A percentile compares a stretch with the other conserved stretches of the same genome.
phyloP scores from a whole-genome alignment of 208 protist genomes.

The Sergeia podlipaevii region DNA sequence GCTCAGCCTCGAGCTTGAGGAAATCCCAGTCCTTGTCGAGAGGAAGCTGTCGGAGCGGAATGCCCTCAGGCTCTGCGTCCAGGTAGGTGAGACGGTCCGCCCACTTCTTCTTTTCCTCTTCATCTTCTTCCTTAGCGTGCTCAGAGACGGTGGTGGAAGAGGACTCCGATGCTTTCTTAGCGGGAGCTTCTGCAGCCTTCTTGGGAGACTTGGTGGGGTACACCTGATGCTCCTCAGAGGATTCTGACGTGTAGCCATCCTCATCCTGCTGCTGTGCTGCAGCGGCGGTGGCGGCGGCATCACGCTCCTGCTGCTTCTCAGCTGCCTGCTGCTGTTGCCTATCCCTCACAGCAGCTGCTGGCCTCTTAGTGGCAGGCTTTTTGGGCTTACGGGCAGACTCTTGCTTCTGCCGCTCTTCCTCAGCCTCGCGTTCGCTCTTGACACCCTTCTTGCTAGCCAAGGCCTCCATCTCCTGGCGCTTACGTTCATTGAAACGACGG shows the following conservation, averaged over 20 bases:
- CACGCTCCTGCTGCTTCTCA: neutral
- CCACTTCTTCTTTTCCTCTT: constrained; percentile 15
- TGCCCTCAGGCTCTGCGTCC: constrained; percentile 20
- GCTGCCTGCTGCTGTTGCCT: constrained; percentile 14
- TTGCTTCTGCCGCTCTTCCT: constrained; percentile 7
- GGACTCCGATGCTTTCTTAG: too few relatives aligned
- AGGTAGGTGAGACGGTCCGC: constrained; percentile 18
- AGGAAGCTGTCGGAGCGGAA: constrained; percentile 20
- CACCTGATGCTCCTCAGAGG: neutral
- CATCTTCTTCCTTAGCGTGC: neutral
- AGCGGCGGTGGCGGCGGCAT: constrained; percentile 1
- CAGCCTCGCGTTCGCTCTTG: constrained; percentile 19
- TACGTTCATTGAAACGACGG: constrained; percentile 58
- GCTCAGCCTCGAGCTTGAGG: constrained; percentile 11
- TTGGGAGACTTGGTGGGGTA: neutral
- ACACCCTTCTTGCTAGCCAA: constrained; percentile 43
- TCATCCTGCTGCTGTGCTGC: neutral
- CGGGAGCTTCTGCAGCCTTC: too few relatives aligned
- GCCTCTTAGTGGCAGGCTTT: constrained; percentile 5
- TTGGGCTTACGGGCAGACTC: neutral
- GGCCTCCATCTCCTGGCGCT: constrained; percentile 50
- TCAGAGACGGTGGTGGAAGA: too few relatives aligned
- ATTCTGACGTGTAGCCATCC: neutral
- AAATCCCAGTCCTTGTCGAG: constrained; percentile 34
- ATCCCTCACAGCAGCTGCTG: neutral